Percentiles rank a stretch among this genome's conserved stretches.
Evolutionary conservation across 2,329 filamentous ascomycete genomes (phyloP).

Genomic region (Penicillium sp.): DNA sequence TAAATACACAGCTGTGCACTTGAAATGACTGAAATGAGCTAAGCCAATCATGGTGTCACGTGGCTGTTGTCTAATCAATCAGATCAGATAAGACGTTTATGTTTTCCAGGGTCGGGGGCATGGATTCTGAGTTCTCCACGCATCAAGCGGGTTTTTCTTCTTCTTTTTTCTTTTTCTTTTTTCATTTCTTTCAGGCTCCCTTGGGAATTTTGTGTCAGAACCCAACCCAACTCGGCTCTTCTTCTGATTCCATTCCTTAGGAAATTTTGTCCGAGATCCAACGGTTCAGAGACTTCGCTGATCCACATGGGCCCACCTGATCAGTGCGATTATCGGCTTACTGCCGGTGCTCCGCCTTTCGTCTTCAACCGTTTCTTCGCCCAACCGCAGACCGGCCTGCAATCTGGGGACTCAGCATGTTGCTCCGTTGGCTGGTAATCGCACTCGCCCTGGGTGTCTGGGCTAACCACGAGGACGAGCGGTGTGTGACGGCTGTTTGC

Average conservation of each 20-base stretch:
- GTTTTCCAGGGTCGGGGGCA: not conserved
- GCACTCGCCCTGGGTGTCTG: slow-evolving; percentile 6
- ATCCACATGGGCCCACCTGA: slow-evolving; percentile 9
- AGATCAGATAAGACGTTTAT: slow-evolving; percentile 16
- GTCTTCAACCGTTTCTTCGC: slow-evolving; percentile 2
- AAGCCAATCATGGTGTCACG: not conserved
- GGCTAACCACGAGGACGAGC: slow-evolving; percentile 21
- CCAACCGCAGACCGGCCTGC: not conserved
- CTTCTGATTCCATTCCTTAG: too few relatives aligned
- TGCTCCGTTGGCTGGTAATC: slow-evolving; percentile 18
- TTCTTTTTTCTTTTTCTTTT: not conserved
- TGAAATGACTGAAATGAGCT: not conserved
- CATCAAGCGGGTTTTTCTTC: not conserved
- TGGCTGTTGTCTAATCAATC: slow-evolving; percentile 13
- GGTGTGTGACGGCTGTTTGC: slow-evolving; percentile 34
- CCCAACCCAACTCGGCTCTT: not conserved
- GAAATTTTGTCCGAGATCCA: not conserved
- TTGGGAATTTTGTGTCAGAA: not conserved
- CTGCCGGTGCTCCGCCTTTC: slow-evolving; percentile 10
- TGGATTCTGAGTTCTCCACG: not conserved
- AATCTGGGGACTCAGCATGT: slow-evolving; percentile 18
- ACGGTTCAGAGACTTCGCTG: slow-evolving; percentile 6
- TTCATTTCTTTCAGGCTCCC: too few relatives aligned
- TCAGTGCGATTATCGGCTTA: slow-evolving; percentile 14
- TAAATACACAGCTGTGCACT: not conserved